phyloP scores from a whole-genome alignment of 2,329 filamentous ascomycete genomes.

The Aspergillus versicolor region DNA sequence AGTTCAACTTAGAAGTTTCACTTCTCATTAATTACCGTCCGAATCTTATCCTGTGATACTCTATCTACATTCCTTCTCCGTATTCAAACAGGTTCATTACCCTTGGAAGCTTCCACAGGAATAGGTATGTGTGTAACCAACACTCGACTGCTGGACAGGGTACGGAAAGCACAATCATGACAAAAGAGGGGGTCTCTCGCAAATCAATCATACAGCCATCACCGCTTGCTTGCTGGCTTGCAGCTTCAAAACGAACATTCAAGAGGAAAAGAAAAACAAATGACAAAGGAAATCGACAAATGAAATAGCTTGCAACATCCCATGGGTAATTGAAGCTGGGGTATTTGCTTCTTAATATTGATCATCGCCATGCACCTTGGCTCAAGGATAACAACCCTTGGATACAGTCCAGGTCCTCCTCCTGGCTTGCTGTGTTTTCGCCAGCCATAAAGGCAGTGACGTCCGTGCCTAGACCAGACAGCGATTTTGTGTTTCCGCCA shows the following conservation, averaged over 20 bases:
- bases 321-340: neutral
- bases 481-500: slow-evolving; percentile 31
- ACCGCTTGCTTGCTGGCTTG: slow-evolving; percentile 33
- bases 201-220: slow-evolving; percentile 24
- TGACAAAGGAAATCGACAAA: slow-evolving; percentile 21
- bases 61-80: neutral
- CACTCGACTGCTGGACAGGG: neutral
- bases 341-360: neutral
- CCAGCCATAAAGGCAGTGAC: slow-evolving; percentile 73
- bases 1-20: neutral
- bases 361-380: slow-evolving; percentile 82
- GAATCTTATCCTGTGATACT: neutral
- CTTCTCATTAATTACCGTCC: neutral
- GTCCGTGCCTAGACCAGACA: slow-evolving; percentile 57
- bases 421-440: slow-evolving; percentile 60
- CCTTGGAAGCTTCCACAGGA: neutral
- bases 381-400: slow-evolving; percentile 85
- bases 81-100: neutral
- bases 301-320: neutral
- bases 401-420: slow-evolving; percentile 81
- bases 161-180: slow-evolving; percentile 19
- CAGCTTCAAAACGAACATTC: slow-evolving; percentile 29
- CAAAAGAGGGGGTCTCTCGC: slow-evolving; percentile 17
- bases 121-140: neutral
- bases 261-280: slow-evolving; percentile 18